These are phyloP conservation scores for Hyphodiscus sp. DNA, from an alignment of 2,329 filamentous ascomycete genomes.

Conservation along the genomic window DNA sequence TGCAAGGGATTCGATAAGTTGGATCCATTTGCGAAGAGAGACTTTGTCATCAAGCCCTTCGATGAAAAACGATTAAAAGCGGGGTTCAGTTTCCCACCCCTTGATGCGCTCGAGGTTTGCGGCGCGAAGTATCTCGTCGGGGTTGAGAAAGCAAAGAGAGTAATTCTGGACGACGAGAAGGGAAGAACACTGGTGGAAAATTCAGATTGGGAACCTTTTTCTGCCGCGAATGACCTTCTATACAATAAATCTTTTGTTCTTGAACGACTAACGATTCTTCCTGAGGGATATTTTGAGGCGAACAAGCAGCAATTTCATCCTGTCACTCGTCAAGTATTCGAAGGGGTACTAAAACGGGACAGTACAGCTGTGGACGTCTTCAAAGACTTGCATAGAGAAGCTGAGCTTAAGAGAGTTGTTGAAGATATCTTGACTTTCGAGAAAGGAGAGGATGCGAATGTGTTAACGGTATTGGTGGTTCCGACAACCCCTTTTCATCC, in stretches of 20 bases:
- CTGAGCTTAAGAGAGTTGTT: slow-evolving; percentile 36
- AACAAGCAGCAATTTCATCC: slow-evolving; percentile 45
- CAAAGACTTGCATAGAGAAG: slow-evolving; percentile 40
- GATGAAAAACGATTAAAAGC: neutral
- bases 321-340: slow-evolving; percentile 40
- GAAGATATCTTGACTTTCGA: slow-evolving; percentile 33
- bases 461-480: slow-evolving; percentile 39
- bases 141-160: slow-evolving; percentile 37
- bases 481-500: slow-evolving; percentile 44
- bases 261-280: slow-evolving; percentile 39
- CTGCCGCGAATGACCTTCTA: slow-evolving; percentile 42
- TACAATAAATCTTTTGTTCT: slow-evolving; percentile 47
- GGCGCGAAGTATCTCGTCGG: slow-evolving; percentile 34
- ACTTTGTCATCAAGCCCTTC: slow-evolving; percentile 34
- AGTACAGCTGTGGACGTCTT: slow-evolving; percentile 42
- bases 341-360: slow-evolving; percentile 31
- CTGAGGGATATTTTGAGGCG: slow-evolving; percentile 35
- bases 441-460: slow-evolving; percentile 15
- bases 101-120: slow-evolving; percentile 37
- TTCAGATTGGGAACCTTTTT: slow-evolving; percentile 39
- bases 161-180: slow-evolving; percentile 24
- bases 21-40: slow-evolving; percentile 41
- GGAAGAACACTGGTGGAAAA: slow-evolving; percentile 29
- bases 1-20: slow-evolving; percentile 38
- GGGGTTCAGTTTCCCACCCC: slow-evolving; percentile 41